Percentiles rank a stretch among this genome's conserved stretches.
phyloP scores from a whole-genome alignment of 768 basidiomycete species.

The Amanita rimosa region DNA sequence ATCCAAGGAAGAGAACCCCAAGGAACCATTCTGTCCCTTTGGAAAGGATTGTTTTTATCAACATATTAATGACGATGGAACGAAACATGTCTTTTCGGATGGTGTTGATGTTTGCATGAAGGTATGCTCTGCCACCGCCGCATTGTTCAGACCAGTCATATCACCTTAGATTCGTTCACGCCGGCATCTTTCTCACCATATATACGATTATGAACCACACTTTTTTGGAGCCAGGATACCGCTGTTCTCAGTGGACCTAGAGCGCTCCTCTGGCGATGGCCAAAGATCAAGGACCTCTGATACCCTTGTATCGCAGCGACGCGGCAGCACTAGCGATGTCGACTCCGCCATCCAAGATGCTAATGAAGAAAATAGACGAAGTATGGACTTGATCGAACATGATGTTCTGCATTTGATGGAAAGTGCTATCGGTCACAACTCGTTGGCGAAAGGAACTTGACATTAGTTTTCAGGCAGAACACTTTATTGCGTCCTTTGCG shows the following conservation, averaged over 20 bases:
- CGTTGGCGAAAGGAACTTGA: neutral
- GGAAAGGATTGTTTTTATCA: conserved; percentile 77
- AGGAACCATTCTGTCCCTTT: conserved; percentile 59
- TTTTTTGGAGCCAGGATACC: neutral
- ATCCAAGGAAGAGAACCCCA: conserved; percentile 27
- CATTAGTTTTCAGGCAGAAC: neutral
- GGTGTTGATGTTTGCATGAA: conserved; percentile 46
- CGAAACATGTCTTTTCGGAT: conserved; percentile 39
- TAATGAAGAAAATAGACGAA: neutral
- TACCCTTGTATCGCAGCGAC: neutral
- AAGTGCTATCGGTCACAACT: neutral
- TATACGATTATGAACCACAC: neutral
- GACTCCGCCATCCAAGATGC: neutral
- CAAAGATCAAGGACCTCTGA: neutral
- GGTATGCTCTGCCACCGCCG: conserved; percentile 20
- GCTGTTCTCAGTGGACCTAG: neutral
- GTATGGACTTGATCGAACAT: neutral
- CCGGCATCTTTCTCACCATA: neutral
- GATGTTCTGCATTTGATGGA: conserved; percentile 1
- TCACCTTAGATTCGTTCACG: conserved; percentile 6
- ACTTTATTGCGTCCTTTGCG: conserved; percentile 1
- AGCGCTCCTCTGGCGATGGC: neutral
- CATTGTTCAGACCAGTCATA: neutral
- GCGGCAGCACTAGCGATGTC: neutral
- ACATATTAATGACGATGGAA: conserved; percentile 58